Evolutionary conservation across 116 monocot genomes (phyloP), one percentile per base, ranked within the genome.

Genomic region (Dioscorea cayenensis): DNA sequence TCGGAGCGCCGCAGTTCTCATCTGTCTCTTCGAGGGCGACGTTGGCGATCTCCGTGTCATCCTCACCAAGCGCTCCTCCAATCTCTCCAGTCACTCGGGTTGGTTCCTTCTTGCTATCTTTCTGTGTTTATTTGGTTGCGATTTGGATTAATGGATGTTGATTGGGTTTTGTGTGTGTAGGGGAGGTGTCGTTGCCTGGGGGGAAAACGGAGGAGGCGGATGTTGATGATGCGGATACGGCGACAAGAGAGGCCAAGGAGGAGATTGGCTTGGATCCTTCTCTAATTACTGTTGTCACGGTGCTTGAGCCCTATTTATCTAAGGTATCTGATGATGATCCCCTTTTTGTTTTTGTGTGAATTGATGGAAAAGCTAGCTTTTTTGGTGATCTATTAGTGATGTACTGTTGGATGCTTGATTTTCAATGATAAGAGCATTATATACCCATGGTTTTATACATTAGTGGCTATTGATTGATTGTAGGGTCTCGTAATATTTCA

Each of bases 211-310:
- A 99, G 71, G 87, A 89, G 68, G 89, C 85, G 2, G 99, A 99
- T 48, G 86, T 73, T 0, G 91, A 91, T 43, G 89, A 89, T 28
- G 35, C 25, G 18, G 85, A 74, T 66, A 99, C 99, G 66, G 99
- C 99, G 27, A 64, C 69, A 64, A 83, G 99, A 71, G 99, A 99
- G 71, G 91, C 99, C 17, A 81, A 79, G 48, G 99, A 99, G 52
- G 99, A 99, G 81, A 94, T 99, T 61, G 99, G 99, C 6, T 78
- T 99, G 50, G 91, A 94, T 80, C 94, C 94, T 6, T 74, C 76
- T 28, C 80, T 99, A 20, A 84, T 94, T 28, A 82, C 77, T 3
- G 80, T 87, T 35, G 91, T 89, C 36, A 72, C 89, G 7, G 76
- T 84, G 58, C 89, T 94, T 11, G 78, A 94, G 20, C 87, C 91